Percentiles rank a stretch among this genome's conserved stretches.
phyloP scores from a whole-genome alignment of 2,329 filamentous ascomycete species.

The Colletotrichum paranaense region DNA sequence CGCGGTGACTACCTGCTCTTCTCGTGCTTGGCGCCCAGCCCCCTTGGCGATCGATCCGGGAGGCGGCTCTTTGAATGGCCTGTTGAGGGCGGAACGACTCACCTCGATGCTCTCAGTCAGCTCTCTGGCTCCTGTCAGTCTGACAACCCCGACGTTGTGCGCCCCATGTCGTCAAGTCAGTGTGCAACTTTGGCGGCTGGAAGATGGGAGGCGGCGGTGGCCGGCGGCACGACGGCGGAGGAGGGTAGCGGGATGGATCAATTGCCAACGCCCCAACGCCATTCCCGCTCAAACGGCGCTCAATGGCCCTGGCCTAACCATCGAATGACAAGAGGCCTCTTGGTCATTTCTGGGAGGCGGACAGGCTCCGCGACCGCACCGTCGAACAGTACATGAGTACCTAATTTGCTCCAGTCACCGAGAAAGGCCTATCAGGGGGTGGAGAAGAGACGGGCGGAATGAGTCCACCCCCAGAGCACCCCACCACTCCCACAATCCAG shows the following conservation, averaged over 20 bases:
- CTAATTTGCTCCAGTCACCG: conserved; percentile 22
- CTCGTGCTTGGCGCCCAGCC: conserved; percentile 23
- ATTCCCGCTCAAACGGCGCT: neutral
- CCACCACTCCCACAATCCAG: conserved; percentile 8
- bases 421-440: conserved; percentile 23
- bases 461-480: conserved; percentile 11
- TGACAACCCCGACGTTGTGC: neutral
- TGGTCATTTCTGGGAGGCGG: neutral
- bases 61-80: conserved; percentile 3
- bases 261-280: neutral
- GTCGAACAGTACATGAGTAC: neutral
- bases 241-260: conserved; percentile 18
- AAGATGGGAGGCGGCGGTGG: neutral
- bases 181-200: neutral
- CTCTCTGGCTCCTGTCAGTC: neutral
- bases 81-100: neutral
- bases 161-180: neutral
- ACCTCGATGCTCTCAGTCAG: neutral
- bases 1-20: neutral
- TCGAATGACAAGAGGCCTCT: neutral
- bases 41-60: conserved; percentile 29
- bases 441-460: conserved; percentile 9
- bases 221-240: neutral
- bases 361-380: neutral
- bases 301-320: neutral